phyloP scores from a whole-genome alignment of 805 yeast species.

The Candida silvicultrix region DNA sequence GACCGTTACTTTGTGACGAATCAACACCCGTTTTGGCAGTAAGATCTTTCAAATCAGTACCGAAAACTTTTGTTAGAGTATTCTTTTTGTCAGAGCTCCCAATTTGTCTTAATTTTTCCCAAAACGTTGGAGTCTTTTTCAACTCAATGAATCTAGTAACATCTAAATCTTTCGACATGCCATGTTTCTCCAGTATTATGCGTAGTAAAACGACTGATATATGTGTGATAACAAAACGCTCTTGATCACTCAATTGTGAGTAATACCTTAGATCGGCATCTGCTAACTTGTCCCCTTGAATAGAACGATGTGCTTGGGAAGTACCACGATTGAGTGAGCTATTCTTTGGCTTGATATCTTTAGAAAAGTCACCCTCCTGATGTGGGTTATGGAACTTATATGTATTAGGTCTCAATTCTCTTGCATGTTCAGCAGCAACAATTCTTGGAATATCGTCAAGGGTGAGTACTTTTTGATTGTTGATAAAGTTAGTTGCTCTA shows the following conservation, averaged over 20 bases:
- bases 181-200: conserved; percentile 18
- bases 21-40: conserved; percentile 73
- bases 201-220: conserved; percentile 49
- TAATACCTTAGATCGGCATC: conserved; percentile 41
- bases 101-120: conserved; percentile 33
- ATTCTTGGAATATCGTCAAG: conserved; percentile 95
- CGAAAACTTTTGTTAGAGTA: conserved; percentile 50
- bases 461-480: conserved; percentile 79
- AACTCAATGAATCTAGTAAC: conserved; percentile 22
- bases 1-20: conserved; percentile 80
- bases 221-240: conserved; percentile 53
- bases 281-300: conserved; percentile 2
- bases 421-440: conserved; percentile 94
- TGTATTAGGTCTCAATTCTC: conserved; percentile 90
- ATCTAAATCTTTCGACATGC: conserved; percentile 33
- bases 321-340: conserved; percentile 12
- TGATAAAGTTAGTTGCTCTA: conserved; percentile 64
- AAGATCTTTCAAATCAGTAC: conserved; percentile 64
- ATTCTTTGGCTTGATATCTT: conserved; percentile 14
- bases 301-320: conserved; percentile 8
- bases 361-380: conserved; percentile 15
- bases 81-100: conserved; percentile 20
- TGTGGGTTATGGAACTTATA: conserved; percentile 65
- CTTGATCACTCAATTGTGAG: conserved; percentile 54
- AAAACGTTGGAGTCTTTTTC: conserved; percentile 32